Percentiles rank a stretch among this genome's conserved stretches.
Evolutionary conservation across 345 rosid species (phyloP).

Genomic region (Lumnitzera racemosa): DNA sequence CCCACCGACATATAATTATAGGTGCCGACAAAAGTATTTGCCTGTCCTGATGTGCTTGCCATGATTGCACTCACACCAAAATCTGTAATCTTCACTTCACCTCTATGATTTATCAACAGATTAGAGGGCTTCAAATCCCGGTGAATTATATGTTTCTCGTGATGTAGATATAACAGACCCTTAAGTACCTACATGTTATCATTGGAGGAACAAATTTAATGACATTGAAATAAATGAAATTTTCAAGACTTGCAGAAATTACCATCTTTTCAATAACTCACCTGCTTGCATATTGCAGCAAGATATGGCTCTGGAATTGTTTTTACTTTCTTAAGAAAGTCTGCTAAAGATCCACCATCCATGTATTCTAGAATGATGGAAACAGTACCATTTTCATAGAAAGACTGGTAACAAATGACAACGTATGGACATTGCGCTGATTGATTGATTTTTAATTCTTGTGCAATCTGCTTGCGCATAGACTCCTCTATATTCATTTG

Average conservation of each 20-base stretch:
- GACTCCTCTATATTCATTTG: conserved; percentile 74
- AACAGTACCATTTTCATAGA: conserved; percentile 69
- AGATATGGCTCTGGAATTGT: conserved; percentile 65
- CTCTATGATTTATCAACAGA: conserved; percentile 82
- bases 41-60: conserved; percentile 73
- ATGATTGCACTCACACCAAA: conserved; percentile 90
- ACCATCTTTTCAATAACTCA: conserved; percentile 12
- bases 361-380: conserved; percentile 85
- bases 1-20: conserved; percentile 89
- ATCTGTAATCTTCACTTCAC: conserved; percentile 93
- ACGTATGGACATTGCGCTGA: conserved; percentile 70
- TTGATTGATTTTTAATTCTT: conserved; percentile 77
- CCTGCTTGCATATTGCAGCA: conserved; percentile 84
- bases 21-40: conserved; percentile 79
- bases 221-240: background rate
- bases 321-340: conserved; percentile 60
- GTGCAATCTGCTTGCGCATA: conserved; percentile 54
- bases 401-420: conserved; percentile 78
- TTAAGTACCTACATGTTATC: conserved; percentile 49
- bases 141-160: conserved; percentile 76
- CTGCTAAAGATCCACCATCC: conserved; percentile 91
- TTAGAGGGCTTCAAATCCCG: conserved; percentile 86
- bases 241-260: background rate
- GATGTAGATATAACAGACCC: conserved; percentile 81
- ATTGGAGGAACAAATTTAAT: conserved; percentile 2